A percentile compares a stretch with the other conserved stretches of the same genome.
These are phyloP conservation scores for Malania oleifera DNA, from an alignment of 164 flowering plant genomes.

Conservation along the genomic window DNA sequence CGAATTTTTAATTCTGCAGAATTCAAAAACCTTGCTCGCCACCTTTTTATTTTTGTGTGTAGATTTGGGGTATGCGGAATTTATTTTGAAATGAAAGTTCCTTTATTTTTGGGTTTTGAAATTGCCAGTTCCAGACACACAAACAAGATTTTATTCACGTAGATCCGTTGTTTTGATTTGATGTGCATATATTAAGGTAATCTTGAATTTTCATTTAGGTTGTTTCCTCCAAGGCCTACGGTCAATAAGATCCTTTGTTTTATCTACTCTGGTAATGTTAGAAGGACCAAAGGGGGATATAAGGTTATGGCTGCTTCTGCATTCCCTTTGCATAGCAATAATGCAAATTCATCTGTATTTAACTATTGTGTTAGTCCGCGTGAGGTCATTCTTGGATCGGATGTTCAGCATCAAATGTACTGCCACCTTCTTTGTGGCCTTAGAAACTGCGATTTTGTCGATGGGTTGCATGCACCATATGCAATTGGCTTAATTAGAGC, in stretches of 20 bases:
- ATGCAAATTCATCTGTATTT: slow-evolving; percentile 13
- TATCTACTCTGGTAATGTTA: slow-evolving; percentile 29
- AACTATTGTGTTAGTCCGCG: slow-evolving; percentile 25
- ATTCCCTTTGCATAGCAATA: slow-evolving; percentile 24
- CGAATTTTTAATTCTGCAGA: too few species aligned
- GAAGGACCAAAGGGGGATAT: slow-evolving; percentile 33
- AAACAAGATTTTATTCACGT: too few species aligned
- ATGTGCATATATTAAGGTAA: neutral
- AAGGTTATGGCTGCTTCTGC: slow-evolving; percentile 48
- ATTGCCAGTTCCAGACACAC: too few species aligned
- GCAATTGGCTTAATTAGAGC: slow-evolving; percentile 36
- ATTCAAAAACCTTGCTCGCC: too few species aligned
- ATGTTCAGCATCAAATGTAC: slow-evolving; percentile 41
- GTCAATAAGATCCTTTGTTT: slow-evolving; percentile 33
- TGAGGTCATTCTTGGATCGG: slow-evolving; percentile 36
- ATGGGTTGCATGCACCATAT: slow-evolving; percentile 37
- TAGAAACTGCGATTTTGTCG: slow-evolving; percentile 22
- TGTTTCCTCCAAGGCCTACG: slow-evolving; percentile 29
- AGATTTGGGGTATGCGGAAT: too few species aligned
- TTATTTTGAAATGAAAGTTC: too few species aligned
- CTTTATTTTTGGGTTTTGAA: too few species aligned
- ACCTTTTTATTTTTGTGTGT: too few species aligned
- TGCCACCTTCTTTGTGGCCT: slow-evolving; percentile 55
- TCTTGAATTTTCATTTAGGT: slow-evolving; percentile 18
- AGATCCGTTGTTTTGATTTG: neutral